A percentile compares a stretch with the other conserved stretches of the same genome.
Conservation (phyloP, 176 grass and related monocot species). For the Eleusine coracana region DNA sequence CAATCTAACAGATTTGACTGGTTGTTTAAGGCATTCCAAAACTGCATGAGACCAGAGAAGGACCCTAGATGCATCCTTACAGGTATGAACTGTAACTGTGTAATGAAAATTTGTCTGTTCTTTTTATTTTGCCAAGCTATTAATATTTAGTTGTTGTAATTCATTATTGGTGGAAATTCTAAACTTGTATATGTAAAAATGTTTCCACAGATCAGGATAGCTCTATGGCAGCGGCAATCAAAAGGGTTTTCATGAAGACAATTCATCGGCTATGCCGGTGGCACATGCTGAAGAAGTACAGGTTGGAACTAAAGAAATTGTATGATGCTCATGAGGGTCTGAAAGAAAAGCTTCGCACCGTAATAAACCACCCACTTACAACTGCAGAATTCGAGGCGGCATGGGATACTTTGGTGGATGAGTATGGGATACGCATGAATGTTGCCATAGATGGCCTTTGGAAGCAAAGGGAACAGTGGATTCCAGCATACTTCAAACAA, state of each 20-base stretch:
- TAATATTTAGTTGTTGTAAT: too few relatives aligned
- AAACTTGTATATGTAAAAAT: neutral
- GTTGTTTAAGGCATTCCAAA: neutral
- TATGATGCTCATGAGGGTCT: neutral
- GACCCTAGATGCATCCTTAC: neutral
- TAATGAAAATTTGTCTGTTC: too few relatives aligned
- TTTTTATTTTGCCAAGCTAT: too few relatives aligned
- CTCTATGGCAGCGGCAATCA: neutral
- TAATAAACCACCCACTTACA: neutral
- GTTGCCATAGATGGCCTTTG: neutral
- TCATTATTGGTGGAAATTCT: too few relatives aligned
- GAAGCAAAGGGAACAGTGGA: neutral
- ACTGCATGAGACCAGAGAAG: neutral
- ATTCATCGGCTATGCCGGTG: too few relatives aligned
- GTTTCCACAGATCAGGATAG: neutral
- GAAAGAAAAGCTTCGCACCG: neutral
- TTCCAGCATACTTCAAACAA: neutral
- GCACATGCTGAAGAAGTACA: neutral
- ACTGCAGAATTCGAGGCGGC: neutral
- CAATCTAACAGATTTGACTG: neutral
- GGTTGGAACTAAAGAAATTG: neutral
- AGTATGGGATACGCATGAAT: neutral
- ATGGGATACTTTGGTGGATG: neutral
- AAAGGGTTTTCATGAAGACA: too few relatives aligned
- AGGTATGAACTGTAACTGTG: neutral